A percentile compares a stretch with the other conserved stretches of the same genome.
Conservation (phyloP, 2,329 filamentous ascomycete species). For the Zalaria sp. region DNA sequence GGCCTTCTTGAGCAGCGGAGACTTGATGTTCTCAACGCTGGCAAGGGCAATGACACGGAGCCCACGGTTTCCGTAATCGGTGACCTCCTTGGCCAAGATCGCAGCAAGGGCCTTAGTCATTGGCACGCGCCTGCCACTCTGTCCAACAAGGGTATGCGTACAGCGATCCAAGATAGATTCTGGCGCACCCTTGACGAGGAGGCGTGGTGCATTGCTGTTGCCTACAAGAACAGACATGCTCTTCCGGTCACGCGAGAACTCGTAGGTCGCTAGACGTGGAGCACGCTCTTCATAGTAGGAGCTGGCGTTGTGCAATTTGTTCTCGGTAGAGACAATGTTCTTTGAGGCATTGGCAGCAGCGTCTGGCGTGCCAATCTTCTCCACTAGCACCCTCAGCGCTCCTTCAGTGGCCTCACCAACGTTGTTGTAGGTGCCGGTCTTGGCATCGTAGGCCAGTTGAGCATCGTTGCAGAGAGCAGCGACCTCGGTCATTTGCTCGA, state of each 20-base stretch:
- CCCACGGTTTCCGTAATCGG: constrained; percentile 81
- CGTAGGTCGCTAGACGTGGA: constrained; percentile 71
- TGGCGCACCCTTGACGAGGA: constrained; percentile 92
- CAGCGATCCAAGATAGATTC: constrained; percentile 91
- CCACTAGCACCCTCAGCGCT: constrained; percentile 74
- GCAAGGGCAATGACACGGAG: constrained; percentile 92
- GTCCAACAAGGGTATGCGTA: constrained; percentile 64
- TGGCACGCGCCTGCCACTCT: constrained; percentile 61
- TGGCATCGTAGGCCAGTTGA: constrained; percentile 65
- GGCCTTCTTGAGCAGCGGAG: constrained; percentile 53
- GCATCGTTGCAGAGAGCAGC: constrained; percentile 79
- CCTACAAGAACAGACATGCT: constrained; percentile 95
- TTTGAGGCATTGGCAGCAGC: constrained; percentile 40
- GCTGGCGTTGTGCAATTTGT: constrained; percentile 70
- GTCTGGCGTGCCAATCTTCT: constrained; percentile 83
- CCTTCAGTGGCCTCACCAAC: constrained; percentile 94
- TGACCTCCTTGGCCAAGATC: constrained; percentile 63
- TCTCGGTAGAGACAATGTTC: constrained; percentile 31
- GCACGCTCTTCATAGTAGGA: constrained; percentile 67
- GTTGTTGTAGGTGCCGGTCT: constrained; percentile 59
- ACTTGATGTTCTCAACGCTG: constrained; percentile 60
- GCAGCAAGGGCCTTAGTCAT: constrained; percentile 56
- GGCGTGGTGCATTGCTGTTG: constrained; percentile 54
- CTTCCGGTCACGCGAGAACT: constrained; percentile 96
- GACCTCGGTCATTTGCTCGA: constrained; percentile 62